A percentile compares a stretch with the other conserved stretches of the same genome.
phyloP scores from a whole-genome alignment of 495 filamentous ascomycete genomes.

The Wilcoxina mikolae region DNA sequence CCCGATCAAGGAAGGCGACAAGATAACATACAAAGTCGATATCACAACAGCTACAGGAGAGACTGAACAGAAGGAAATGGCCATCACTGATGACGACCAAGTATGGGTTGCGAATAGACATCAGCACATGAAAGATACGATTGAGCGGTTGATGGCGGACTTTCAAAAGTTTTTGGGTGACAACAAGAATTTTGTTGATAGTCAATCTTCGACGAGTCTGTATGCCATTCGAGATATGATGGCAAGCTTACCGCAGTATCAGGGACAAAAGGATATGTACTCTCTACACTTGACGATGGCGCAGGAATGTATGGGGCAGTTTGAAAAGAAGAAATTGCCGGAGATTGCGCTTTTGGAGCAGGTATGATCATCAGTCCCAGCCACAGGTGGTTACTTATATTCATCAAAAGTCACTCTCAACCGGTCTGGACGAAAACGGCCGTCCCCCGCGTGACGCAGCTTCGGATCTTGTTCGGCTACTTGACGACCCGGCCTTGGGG shows the following conservation, averaged over 20 bases:
- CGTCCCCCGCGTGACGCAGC: constrained; percentile 79
- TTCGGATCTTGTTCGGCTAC: constrained; percentile 66
- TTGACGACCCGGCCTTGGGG: constrained; percentile 49
- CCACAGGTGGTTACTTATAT: constrained; percentile 8
- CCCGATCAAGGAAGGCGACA: constrained; percentile 72
- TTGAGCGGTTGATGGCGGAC: constrained; percentile 80
- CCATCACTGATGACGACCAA: constrained; percentile 73
- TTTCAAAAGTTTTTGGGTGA: constrained; percentile 81
- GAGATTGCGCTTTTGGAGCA: constrained; percentile 80
- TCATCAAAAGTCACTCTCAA: constrained; percentile 54
- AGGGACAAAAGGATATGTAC: constrained; percentile 87
- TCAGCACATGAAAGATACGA: constrained; percentile 93
- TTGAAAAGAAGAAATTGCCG: constrained; percentile 65
- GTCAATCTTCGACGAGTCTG: constrained; percentile 52
- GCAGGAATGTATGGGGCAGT: constrained; percentile 90
- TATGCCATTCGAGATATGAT: constrained; percentile 96
- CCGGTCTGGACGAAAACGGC: constrained; percentile 83
- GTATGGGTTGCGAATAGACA: constrained; percentile 91
- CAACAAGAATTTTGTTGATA: constrained; percentile 55
- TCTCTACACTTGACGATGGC: constrained; percentile 93
- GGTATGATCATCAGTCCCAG: constrained; percentile 26
- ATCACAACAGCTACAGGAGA: constrained; percentile 57
- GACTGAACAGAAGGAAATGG: constrained; percentile 75
- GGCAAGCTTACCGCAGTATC: constrained; percentile 83
- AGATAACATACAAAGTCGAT: constrained; percentile 50